Conservation (phyloP, 441 rosid genomes). For the California macrophylla region DNA sequence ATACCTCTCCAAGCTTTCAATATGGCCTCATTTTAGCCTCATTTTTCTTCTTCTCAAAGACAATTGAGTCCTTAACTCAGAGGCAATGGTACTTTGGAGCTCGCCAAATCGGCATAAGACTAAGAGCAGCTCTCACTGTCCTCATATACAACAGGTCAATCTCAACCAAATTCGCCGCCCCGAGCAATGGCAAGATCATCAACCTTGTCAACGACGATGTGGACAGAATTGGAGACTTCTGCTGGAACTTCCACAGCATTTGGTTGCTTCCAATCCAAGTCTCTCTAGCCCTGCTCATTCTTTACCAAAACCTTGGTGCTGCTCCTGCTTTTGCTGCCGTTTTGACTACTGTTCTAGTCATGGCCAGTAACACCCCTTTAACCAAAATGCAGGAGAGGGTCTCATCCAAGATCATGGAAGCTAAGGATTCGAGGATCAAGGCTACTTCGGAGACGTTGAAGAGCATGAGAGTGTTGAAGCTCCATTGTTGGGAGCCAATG, state of each 20-base stretch:
- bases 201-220: slow-evolving; percentile 58
- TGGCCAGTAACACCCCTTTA: slow-evolving; percentile 57
- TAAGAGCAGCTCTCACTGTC: slow-evolving; percentile 50
- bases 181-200: slow-evolving; percentile 39
- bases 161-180: slow-evolving; percentile 30
- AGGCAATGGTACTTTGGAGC: slow-evolving; percentile 41
- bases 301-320: slow-evolving; percentile 47
- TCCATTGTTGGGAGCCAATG: slow-evolving; percentile 52
- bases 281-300: slow-evolving; percentile 40
- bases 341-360: slow-evolving; percentile 38
- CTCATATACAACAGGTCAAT: slow-evolving; percentile 47
- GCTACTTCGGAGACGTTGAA: slow-evolving; percentile 60
- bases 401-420: slow-evolving; percentile 54
- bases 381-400: slow-evolving; percentile 44
- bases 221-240: slow-evolving; percentile 59
- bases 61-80: slow-evolving; percentile 36
- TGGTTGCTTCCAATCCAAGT: slow-evolving; percentile 70
- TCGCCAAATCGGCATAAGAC: slow-evolving; percentile 19
- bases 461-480: slow-evolving; percentile 61
- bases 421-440: slow-evolving; percentile 55
- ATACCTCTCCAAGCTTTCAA: neutral
- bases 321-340: slow-evolving; percentile 52
- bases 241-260: slow-evolving; percentile 47
- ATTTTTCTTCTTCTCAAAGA: slow-evolving; percentile 36
- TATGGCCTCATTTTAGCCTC: slow-evolving; percentile 37